Conservation (phyloP, 768 basidiomycete species). For the Suillus alpinus region DNA sequence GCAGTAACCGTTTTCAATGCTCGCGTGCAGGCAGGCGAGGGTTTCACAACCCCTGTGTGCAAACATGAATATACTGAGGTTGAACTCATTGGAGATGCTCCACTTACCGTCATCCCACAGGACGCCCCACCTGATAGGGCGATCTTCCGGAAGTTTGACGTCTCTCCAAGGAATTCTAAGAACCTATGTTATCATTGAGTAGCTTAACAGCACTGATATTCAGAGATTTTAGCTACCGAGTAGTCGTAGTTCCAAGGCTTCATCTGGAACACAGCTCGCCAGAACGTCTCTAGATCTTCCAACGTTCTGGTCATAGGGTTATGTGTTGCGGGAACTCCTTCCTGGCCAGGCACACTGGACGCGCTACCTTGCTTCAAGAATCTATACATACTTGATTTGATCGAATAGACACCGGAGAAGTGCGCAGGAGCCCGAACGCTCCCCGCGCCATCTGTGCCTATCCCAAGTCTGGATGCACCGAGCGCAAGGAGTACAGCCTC, state of each 20-base stretch:
- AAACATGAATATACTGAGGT: background rate
- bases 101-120: conserved; percentile 59
- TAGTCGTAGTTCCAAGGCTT: conserved; percentile 71
- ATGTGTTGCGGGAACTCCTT: conserved; percentile 50
- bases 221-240: conserved; percentile 24
- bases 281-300: conserved; percentile 62
- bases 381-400: conserved; percentile 56
- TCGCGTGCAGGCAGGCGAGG: conserved; percentile 60
- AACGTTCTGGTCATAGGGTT: conserved; percentile 64
- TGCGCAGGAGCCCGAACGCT: conserved; percentile 66
- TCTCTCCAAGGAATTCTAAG: conserved; percentile 35
- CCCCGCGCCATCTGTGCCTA: conserved; percentile 71
- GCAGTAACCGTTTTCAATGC: conserved; percentile 48
- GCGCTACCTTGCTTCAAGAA: conserved; percentile 52
- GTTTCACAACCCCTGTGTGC: conserved; percentile 48
- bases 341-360: conserved; percentile 51
- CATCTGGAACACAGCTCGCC: conserved; percentile 57
- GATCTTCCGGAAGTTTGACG: conserved; percentile 43
- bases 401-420: conserved; percentile 61
- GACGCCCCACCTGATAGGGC: conserved; percentile 58
- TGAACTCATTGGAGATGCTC: background rate
- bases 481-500: conserved; percentile 63
- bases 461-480: conserved; percentile 57
- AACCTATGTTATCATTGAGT: conserved; percentile 18
- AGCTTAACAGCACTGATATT: background rate